These are phyloP conservation scores for Phytophthora citricola DNA, from an alignment of 352 stramenopile species.

Conservation along the genomic window DNA sequence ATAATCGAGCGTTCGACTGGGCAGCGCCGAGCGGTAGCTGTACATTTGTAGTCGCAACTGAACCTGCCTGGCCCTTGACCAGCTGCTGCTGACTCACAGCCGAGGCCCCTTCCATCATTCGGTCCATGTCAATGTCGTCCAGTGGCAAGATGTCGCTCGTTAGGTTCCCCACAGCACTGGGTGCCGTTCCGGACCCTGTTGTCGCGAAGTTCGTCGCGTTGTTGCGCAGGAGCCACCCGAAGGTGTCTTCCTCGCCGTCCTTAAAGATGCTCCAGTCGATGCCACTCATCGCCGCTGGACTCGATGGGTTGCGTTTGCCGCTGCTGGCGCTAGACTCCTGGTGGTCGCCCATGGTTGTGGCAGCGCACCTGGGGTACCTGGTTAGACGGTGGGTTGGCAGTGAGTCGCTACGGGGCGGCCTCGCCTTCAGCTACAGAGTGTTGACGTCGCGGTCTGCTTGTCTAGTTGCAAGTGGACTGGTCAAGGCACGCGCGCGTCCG, in stretches of 20 bases:
- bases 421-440: not conserved
- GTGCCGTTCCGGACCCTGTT: not conserved
- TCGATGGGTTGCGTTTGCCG: slow-evolving; percentile 18
- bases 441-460: slow-evolving; percentile 10
- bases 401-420: not conserved
- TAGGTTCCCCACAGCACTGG: not conserved
- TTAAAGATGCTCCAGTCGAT: slow-evolving; percentile 81
- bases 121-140: slow-evolving; percentile 50
- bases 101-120: slow-evolving; percentile 23
- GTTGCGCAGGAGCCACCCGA: slow-evolving; percentile 63
- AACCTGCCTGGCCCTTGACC: slow-evolving; percentile 2
- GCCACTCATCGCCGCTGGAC: slow-evolving; percentile 41
- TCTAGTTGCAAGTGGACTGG: slow-evolving; percentile 16
- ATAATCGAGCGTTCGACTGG: slow-evolving; percentile 21
- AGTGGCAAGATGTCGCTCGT: slow-evolving; percentile 40
- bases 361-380: not conserved
- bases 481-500: slow-evolving; percentile 22
- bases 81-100: slow-evolving; percentile 9
- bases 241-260: slow-evolving; percentile 63
- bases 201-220: slow-evolving; percentile 16
- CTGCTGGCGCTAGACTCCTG: slow-evolving; percentile 11
- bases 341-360: slow-evolving; percentile 27
- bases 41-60: too few relatives aligned
- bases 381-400: slow-evolving; percentile 1
- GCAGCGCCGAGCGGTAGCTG: not conserved